Base-by-base conservation (phyloP, 2,329 filamentous ascomycete species). In the Fusarium sp. region DNA sequence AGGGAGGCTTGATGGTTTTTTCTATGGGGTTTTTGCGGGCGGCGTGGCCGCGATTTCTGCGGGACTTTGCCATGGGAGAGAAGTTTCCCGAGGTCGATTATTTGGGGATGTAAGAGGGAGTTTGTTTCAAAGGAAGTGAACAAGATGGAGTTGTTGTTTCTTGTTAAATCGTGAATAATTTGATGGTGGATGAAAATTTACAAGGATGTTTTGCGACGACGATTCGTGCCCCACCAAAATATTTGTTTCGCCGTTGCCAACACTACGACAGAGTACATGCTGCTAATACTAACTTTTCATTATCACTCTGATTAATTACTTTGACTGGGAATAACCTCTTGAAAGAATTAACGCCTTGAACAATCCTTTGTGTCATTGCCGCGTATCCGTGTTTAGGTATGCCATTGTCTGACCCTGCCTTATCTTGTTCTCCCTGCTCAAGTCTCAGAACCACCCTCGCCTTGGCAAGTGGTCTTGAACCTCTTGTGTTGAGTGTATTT, bases 1-100 rank as follows among this genome's bases (percentile, higher is more conserved):
- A 84, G 6, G 89, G 90, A 22, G 88, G 88, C 78, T 92, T 92
- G 79, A 89, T 82, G 22, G 86, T 80, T 79, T 90, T 91, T 66
- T 86, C 82, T 61, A 90, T 85, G 68, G 90, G 90, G 78, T 91
- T 86, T 65, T 86, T 82, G 63, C 89, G 87, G 57, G 82, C 81
- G 38, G 83, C 83, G 73, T 85, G 87, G 71, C 82, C 85, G 71
- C 88, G 84, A 79, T 86, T 89, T 68, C 87, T 86, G 43, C 90
- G 86, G 32, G 89, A 88, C 81, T 92, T 92, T 50, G 83, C 90
- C 90, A 92, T 92, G 17, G 52, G 32, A 22, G 20, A 33, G 17
- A 22, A 33, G 11, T 32, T 17, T n/a, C 6, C 9, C 27, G n/a
- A 20, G 4, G 4, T 12, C 15, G 50, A 22, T n/a, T 10, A 33